Evolutionary conservation across 345 rosid species (phyloP).

Genomic region (Syzygium grande): DNA sequence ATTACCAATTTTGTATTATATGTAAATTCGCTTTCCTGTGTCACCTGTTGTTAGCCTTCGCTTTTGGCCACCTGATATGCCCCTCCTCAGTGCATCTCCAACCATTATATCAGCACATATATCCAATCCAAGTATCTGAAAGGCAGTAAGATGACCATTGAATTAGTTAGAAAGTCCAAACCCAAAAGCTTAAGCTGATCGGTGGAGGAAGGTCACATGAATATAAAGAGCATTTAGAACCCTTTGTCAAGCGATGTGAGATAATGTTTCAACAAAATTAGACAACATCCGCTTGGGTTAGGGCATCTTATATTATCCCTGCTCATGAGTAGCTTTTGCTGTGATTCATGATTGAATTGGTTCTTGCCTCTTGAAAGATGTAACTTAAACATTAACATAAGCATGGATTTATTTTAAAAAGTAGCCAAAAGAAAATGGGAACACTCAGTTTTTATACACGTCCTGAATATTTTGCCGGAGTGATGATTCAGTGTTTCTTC

Average conservation of each 20-base stretch:
- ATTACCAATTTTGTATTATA: neutral
- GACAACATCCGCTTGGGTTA: neutral
- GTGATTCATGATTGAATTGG: neutral
- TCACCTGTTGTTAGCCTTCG: slow-evolving; percentile 42
- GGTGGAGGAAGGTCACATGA: no score
- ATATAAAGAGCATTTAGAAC: no score
- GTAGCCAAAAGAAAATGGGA: neutral
- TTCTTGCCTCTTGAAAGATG: neutral
- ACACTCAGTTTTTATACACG: neutral
- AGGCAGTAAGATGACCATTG: neutral
- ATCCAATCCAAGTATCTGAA: slow-evolving; percentile 39
- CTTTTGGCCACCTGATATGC: slow-evolving; percentile 50
- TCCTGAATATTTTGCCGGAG: neutral
- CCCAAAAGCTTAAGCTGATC: no score
- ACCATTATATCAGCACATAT: slow-evolving; percentile 38
- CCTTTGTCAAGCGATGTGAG: no score
- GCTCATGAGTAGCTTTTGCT: neutral
- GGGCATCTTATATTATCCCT: neutral
- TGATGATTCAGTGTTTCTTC: neutral
- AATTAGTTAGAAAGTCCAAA: neutral
- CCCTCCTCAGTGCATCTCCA: slow-evolving; percentile 37
- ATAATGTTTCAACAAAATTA: neutral
- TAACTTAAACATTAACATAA: neutral
- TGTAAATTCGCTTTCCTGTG: neutral
- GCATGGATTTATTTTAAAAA: neutral